phyloP scores from a whole-genome alignment of 306 rosid genomes.

The Luffa aegyptiaca region DNA sequence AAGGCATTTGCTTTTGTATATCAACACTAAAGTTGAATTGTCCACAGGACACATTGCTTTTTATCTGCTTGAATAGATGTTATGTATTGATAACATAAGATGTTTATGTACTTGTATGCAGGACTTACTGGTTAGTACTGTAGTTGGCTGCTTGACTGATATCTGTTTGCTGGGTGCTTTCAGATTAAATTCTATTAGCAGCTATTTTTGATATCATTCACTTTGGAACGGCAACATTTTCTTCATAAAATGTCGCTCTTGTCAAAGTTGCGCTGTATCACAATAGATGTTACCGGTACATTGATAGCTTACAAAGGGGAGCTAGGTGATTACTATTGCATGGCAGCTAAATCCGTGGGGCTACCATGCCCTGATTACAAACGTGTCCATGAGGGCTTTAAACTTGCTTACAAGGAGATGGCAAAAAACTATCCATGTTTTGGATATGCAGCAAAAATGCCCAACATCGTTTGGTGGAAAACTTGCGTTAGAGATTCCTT shows the following conservation, averaged over 20 bases:
- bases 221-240: background rate
- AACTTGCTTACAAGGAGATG: constrained; percentile 81
- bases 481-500: constrained; percentile 85
- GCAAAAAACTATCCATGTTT: constrained; percentile 82
- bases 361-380: constrained; percentile 87
- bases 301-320: constrained; percentile 93
- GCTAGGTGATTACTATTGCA: constrained; percentile 94
- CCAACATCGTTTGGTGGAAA: constrained; percentile 92
- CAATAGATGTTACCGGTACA: constrained; percentile 90
- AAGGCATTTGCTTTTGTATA: background rate
- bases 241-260: constrained; percentile 39
- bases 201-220: background rate
- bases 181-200: background rate
- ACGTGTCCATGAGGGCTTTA: constrained; percentile 83
- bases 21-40: background rate
- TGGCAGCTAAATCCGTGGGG: constrained; percentile 95
- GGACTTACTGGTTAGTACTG: background rate
- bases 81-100: background rate
- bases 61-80: background rate
- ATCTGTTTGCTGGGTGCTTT: background rate
- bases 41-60: background rate
- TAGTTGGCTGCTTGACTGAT: background rate
- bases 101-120: background rate
- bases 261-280: constrained; percentile 64
- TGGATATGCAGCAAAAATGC: constrained; percentile 71